Conservation (phyloP, 2,329 filamentous ascomycete species). For the Aspergillus piperis region DNA sequence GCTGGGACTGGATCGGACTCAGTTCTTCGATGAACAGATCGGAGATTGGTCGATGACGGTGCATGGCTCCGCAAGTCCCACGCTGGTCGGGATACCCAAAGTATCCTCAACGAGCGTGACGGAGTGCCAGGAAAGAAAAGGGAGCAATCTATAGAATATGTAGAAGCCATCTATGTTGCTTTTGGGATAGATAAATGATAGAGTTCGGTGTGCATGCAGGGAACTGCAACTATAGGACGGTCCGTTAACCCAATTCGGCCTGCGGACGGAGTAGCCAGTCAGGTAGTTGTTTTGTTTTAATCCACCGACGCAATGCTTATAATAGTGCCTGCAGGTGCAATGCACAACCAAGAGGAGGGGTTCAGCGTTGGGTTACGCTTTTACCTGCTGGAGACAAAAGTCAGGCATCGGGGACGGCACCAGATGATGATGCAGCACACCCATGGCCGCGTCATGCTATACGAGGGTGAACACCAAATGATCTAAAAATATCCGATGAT, state of each 20-base stretch:
- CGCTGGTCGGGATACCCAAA: slow-evolving; percentile 18
- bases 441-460: too few species aligned
- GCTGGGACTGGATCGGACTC: slow-evolving; percentile 56
- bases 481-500: too few species aligned
- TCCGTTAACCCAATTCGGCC: not conserved
- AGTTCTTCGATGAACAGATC: slow-evolving; percentile 61
- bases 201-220: not conserved
- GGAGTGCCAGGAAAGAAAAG: slow-evolving; percentile 10
- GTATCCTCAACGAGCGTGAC: slow-evolving; percentile 15
- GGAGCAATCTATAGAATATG: not conserved
- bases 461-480: too few species aligned
- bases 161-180: not conserved
- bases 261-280: not conserved
- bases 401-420: too few species aligned
- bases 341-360: not conserved
- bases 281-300: not conserved
- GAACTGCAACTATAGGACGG: not conserved
- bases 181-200: not conserved
- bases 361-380: too few species aligned
- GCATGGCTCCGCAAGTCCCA: slow-evolving; percentile 18
- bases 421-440: too few species aligned
- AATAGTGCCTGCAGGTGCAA: not conserved
- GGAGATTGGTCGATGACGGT: slow-evolving; percentile 50
- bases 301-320: not conserved
- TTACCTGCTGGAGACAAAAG: too few species aligned